These are phyloP conservation scores for Populus deltoides DNA, from an alignment of 345 rosid species.

Conservation along the genomic window DNA sequence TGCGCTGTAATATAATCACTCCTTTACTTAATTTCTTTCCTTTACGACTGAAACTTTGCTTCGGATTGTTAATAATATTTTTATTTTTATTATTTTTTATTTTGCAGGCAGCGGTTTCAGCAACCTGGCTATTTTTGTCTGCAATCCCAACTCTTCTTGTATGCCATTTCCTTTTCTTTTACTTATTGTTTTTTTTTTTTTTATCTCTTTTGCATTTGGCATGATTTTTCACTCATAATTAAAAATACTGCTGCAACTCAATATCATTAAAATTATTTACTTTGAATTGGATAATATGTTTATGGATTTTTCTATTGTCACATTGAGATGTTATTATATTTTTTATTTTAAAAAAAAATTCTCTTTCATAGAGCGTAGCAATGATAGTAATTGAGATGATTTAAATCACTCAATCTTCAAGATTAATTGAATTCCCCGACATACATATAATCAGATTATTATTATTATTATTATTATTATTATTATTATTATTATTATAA, in stretches of 20 bases:
- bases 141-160: slow-evolving; percentile 91
- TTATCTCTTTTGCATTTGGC: no score
- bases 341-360: not conserved
- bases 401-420: no score
- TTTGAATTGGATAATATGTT: no score
- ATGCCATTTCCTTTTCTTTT: slow-evolving; percentile 3
- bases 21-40: not conserved
- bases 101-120: slow-evolving; percentile 70
- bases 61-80: not conserved
- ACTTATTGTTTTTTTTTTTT: no score
- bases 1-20: slow-evolving; percentile 46
- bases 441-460: no score
- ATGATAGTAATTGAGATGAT: no score
- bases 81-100: not conserved
- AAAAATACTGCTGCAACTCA: no score
- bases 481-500: no score
- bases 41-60: not conserved
- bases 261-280: no score
- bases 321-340: not conserved
- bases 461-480: not conserved
- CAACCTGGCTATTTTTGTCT: slow-evolving; percentile 77
- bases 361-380: not conserved
- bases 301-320: no score
- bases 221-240: no score
- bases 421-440: no score